Evolutionary conservation across 345 rosid genomes (phyloP).

Genomic region (Alliaria petiolata): DNA sequence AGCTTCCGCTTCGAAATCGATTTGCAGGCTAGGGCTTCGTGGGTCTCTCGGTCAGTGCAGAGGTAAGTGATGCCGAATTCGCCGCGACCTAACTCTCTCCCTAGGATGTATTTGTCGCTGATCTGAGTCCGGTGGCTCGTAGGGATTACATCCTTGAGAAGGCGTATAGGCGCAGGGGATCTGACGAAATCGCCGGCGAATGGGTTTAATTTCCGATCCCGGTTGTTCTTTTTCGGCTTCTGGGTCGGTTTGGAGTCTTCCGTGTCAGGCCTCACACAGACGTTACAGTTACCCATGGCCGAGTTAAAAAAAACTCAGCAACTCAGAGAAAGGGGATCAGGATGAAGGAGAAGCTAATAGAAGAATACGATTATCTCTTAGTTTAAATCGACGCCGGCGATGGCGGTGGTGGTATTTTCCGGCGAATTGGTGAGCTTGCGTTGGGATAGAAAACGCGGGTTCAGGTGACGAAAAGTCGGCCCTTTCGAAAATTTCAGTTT

Average conservation of each 20-base stretch:
- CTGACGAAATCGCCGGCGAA: constrained; percentile 41
- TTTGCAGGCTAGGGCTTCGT: constrained; percentile 76
- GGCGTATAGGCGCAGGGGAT: constrained; percentile 59
- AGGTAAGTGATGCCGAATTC: constrained; percentile 94
- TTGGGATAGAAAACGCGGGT: constrained; percentile 60
- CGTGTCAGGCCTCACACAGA: constrained; percentile 62
- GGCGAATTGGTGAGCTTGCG: not conserved
- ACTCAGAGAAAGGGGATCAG: not conserved
- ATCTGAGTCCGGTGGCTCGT: constrained; percentile 62
- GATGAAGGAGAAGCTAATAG: not conserved
- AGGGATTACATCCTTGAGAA: constrained; percentile 65
- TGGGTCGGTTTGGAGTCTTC: constrained; percentile 30
- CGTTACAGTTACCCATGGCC: constrained; percentile 90
- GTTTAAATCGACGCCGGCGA: not conserved
- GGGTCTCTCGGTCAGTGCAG: constrained; percentile 79
- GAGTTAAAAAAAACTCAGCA: constrained; percentile 4
- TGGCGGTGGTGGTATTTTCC: not conserved
- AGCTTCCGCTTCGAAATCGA: constrained; percentile 86
- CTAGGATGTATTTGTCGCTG: constrained; percentile 78
- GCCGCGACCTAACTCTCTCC: constrained; percentile 89
- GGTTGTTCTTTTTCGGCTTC: constrained; percentile 31
- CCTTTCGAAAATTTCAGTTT: constrained; percentile 35
- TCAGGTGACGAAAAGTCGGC: constrained; percentile 38
- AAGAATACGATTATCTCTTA: not conserved
- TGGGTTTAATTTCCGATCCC: constrained; percentile 54